These are phyloP conservation scores for Lactarius hatsudake DNA, from an alignment of 768 basidiomycete species.

Conservation along the genomic window DNA sequence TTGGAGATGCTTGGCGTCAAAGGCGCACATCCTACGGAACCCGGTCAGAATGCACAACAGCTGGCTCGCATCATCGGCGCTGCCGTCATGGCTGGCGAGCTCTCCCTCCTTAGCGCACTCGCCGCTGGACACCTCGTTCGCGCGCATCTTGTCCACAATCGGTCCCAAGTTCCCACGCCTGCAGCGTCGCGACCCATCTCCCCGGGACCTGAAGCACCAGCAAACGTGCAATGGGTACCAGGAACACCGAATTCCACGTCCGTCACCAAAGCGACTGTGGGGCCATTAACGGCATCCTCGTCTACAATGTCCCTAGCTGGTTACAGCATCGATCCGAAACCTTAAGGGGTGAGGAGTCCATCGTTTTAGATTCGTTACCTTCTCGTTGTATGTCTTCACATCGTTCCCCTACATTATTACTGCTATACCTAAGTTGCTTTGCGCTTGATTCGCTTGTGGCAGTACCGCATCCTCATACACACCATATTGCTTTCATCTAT, in stretches of 20 bases:
- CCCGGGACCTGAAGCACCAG: conserved; percentile 42
- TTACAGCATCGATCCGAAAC: conserved; percentile 26
- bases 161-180: conserved; percentile 79
- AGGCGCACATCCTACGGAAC: conserved; percentile 82
- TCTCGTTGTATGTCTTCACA: not conserved
- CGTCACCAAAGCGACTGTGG: conserved; percentile 17
- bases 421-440: conserved; percentile 20
- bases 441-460: conserved; percentile 10
- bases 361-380: not conserved
- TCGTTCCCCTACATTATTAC: conserved; percentile 12
- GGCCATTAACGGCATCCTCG: conserved; percentile 22
- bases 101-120: conserved; percentile 86
- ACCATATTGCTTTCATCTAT: conserved; percentile 15
- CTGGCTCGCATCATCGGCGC: conserved; percentile 89
- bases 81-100: conserved; percentile 96
- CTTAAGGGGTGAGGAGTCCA: conserved; percentile 6
- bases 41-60: conserved; percentile 85
- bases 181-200: conserved; percentile 55
- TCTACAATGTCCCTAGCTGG: conserved; percentile 25
- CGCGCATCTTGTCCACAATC: conserved; percentile 91
- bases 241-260: conserved; percentile 20
- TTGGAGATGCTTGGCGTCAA: conserved; percentile 92
- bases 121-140: conserved; percentile 94
- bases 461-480: conserved; percentile 3
- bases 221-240: conserved; percentile 26